Evolutionary conservation across 441 rosid species (phyloP).

Genomic region (Breynia disticha): DNA sequence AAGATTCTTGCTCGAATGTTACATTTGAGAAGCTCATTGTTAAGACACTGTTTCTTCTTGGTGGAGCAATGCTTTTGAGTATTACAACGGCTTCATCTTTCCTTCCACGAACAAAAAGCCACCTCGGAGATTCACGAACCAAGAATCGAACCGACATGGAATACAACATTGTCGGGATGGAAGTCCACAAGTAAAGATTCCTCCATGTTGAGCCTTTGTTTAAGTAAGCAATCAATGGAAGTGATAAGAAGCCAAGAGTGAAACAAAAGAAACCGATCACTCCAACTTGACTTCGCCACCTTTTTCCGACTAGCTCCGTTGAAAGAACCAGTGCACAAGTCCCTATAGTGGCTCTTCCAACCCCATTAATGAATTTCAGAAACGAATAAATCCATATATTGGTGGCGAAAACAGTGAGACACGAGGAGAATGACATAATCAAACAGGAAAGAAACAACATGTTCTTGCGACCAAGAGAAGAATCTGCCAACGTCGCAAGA

Average conservation of each 20-base stretch:
- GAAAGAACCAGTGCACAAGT: conserved; percentile 56
- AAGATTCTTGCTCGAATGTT: conserved; percentile 19
- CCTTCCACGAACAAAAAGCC: conserved; percentile 59
- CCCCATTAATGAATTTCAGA: conserved; percentile 43
- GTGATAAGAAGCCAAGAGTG: conserved; percentile 48
- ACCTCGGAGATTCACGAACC: conserved; percentile 63
- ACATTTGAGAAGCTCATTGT: conserved; percentile 23
- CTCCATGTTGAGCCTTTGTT: conserved; percentile 56
- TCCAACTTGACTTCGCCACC: conserved; percentile 56
- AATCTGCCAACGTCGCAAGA: conserved; percentile 57
- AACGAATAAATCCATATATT: conserved; percentile 58
- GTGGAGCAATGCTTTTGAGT: conserved; percentile 29
- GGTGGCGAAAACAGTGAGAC: conserved; percentile 39
- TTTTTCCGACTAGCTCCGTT: conserved; percentile 54
- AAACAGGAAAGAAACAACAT: conserved; percentile 46
- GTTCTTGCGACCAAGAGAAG: conserved; percentile 62
- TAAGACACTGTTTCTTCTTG: conserved; percentile 7
- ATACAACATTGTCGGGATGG: conserved; percentile 41
- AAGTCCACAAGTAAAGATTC: conserved; percentile 48
- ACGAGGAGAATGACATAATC: conserved; percentile 39
- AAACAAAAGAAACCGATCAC: conserved; percentile 46
- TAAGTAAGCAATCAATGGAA: conserved; percentile 46
- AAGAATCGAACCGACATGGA: conserved; percentile 30
- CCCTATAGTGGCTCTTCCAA: conserved; percentile 62
- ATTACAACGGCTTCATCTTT: conserved; percentile 40